Conservation (phyloP, 2,329 filamentous ascomycete species). For the Didymella arachidicola region DNA sequence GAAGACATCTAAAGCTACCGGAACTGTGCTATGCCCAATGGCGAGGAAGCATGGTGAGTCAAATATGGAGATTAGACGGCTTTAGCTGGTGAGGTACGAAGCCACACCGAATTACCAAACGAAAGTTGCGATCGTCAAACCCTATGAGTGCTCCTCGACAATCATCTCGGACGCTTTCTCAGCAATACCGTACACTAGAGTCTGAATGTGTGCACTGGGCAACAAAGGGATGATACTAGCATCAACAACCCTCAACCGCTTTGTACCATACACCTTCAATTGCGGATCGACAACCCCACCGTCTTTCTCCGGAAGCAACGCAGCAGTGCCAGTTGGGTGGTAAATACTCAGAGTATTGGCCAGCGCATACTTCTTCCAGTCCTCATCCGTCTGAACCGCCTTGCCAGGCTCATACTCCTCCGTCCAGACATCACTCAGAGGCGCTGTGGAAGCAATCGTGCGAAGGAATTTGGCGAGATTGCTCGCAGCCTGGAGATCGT, state of each 20-base stretch:
- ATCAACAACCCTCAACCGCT: constrained; percentile 39
- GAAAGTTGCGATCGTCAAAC: too few species aligned
- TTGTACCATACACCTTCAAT: constrained; percentile 34
- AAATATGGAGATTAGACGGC: too few species aligned
- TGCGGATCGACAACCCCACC: constrained; percentile 36
- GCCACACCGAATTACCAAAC: too few species aligned
- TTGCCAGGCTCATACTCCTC: constrained; percentile 43
- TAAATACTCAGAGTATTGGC: constrained; percentile 37
- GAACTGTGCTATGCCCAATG: too few species aligned
- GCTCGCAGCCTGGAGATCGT: constrained; percentile 35
- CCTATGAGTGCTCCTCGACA: constrained; percentile 2
- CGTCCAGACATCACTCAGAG: constrained; percentile 40
- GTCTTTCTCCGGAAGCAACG: constrained; percentile 34
- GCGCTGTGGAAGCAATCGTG: constrained; percentile 29
- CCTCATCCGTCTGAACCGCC: constrained; percentile 36
- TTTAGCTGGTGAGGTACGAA: too few species aligned
- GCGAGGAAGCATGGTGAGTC: too few species aligned
- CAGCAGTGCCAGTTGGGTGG: constrained; percentile 50
- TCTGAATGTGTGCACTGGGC: constrained; percentile 38
- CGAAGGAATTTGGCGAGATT: constrained; percentile 40
- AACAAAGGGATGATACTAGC: constrained; percentile 40
- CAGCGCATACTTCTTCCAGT: constrained; percentile 33
- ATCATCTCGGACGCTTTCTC: constrained; percentile 39
- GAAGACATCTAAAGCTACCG: too few species aligned
- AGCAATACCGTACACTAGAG: constrained; percentile 41